phyloP scores from a whole-genome alignment of 495 filamentous ascomycete species.

The Diplogelasinospora grovesii region DNA sequence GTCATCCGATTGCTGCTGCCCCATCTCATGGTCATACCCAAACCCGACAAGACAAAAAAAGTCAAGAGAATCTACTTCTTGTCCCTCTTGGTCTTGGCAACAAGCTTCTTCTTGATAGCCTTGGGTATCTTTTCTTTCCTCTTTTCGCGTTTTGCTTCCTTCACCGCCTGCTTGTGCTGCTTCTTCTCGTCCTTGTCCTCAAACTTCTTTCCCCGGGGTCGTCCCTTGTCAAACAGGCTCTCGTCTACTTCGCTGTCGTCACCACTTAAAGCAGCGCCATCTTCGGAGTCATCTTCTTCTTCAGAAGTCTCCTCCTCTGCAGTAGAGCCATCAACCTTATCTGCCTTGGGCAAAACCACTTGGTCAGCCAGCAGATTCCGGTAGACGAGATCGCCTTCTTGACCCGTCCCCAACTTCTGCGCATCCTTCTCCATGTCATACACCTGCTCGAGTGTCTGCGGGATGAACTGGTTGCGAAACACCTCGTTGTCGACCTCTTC shows the following conservation, averaged over 20 bases:
- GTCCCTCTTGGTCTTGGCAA: slow-evolving; percentile 36
- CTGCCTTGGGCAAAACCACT: slow-evolving; percentile 35
- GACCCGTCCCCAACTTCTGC: slow-evolving; percentile 63
- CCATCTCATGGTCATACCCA: background rate
- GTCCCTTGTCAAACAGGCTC: slow-evolving; percentile 53
- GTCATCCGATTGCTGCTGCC: slow-evolving; percentile 26
- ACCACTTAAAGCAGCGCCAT: slow-evolving; percentile 39
- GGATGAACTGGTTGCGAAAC: slow-evolving; percentile 92
- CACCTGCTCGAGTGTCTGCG: slow-evolving; percentile 86
- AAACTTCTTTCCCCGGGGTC: slow-evolving; percentile 79
- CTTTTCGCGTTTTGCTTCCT: slow-evolving; percentile 89
- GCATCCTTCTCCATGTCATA: slow-evolving; percentile 93
- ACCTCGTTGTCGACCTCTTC: slow-evolving; percentile 78
- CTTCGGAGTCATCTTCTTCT: slow-evolving; percentile 33
- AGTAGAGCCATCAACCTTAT: background rate
- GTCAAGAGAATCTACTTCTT: slow-evolving; percentile 23
- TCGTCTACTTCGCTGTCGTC: slow-evolving; percentile 39
- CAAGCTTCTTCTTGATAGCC: slow-evolving; percentile 77
- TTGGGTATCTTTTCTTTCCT: slow-evolving; percentile 94
- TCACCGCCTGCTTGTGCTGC: slow-evolving; percentile 82
- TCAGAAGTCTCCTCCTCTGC: slow-evolving; percentile 18
- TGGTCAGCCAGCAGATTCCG: slow-evolving; percentile 69
- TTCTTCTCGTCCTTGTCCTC: slow-evolving; percentile 87
- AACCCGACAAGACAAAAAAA: background rate
- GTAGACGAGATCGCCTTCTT: slow-evolving; percentile 71